These are phyloP conservation scores for Puccinia brachypodii DNA, from an alignment of 1,284 basidiomycete genomes.

Conservation along the genomic window DNA sequence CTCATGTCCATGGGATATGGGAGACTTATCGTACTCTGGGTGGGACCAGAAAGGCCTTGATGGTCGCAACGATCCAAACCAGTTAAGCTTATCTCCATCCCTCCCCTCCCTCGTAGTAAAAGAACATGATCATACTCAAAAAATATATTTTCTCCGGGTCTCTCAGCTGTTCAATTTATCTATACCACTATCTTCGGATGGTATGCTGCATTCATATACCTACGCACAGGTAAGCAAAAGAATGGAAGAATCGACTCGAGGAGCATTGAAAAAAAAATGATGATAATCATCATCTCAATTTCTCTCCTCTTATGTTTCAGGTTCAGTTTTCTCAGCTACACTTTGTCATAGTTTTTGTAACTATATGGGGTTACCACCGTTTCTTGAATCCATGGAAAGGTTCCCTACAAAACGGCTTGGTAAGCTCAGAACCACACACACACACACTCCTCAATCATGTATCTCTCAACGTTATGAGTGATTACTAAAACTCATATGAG, in stretches of 20 bases:
- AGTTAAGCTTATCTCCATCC: background rate
- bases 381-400: constrained; percentile 58
- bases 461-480: too few species aligned
- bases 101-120: background rate
- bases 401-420: constrained; percentile 58
- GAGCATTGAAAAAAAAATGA: background rate
- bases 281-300: constrained; percentile 55
- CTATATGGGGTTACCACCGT: constrained; percentile 80
- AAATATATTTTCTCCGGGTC: background rate
- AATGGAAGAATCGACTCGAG: background rate
- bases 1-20: constrained; percentile 87
- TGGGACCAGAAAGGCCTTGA: constrained; percentile 59
- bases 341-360: constrained; percentile 88
- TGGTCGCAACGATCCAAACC: background rate
- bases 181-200: constrained; percentile 49
- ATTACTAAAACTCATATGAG: background rate
- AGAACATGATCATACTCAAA: background rate
- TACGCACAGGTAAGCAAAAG: constrained; percentile 69
- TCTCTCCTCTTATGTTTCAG: constrained; percentile 50
- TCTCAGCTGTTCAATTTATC: constrained; percentile 31
- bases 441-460: too few species aligned
- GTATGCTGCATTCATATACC: constrained; percentile 69
- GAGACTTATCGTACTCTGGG: constrained; percentile 75
- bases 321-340: constrained; percentile 63
- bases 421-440: too few species aligned